phyloP scores from a whole-genome alignment of 305 asterid genomes.

The Solanum hybrid region DNA sequence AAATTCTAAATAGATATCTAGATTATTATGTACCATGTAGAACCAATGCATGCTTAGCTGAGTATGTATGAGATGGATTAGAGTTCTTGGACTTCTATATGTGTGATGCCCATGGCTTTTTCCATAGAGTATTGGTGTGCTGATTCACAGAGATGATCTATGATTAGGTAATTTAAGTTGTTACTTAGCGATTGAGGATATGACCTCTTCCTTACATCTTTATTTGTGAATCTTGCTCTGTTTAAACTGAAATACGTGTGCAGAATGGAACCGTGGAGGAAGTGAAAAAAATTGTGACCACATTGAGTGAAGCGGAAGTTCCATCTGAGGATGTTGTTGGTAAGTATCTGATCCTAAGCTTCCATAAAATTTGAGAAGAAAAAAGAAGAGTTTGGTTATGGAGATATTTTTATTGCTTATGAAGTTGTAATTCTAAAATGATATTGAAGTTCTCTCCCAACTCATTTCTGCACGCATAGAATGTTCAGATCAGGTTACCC shows the following conservation, averaged over 20 bases:
- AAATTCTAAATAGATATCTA: neutral
- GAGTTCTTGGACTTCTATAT: neutral
- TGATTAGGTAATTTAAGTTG: neutral
- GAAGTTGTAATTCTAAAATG: neutral
- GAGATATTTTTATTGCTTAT: neutral
- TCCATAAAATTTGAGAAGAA: neutral
- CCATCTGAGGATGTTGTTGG: slow-evolving; percentile 34
- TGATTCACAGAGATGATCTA: neutral
- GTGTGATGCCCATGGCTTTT: neutral
- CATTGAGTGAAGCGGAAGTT: slow-evolving; percentile 29
- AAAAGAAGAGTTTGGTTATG: neutral
- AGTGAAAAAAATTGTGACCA: slow-evolving; percentile 26
- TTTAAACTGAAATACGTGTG: neutral
- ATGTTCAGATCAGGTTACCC: neutral
- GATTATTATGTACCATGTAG: neutral
- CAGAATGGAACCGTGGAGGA: slow-evolving; percentile 31
- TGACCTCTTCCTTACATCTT: neutral
- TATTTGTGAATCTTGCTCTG: neutral
- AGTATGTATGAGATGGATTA: neutral
- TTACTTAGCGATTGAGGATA: neutral
- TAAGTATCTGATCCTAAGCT: slow-evolving; percentile 3
- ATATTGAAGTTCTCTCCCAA: neutral
- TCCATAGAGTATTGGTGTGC: neutral
- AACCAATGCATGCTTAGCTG: neutral
- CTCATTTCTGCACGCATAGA: neutral